These are phyloP conservation scores for Boletus edulis DNA, from an alignment of 768 basidiomycete genomes.

Conservation along the genomic window DNA sequence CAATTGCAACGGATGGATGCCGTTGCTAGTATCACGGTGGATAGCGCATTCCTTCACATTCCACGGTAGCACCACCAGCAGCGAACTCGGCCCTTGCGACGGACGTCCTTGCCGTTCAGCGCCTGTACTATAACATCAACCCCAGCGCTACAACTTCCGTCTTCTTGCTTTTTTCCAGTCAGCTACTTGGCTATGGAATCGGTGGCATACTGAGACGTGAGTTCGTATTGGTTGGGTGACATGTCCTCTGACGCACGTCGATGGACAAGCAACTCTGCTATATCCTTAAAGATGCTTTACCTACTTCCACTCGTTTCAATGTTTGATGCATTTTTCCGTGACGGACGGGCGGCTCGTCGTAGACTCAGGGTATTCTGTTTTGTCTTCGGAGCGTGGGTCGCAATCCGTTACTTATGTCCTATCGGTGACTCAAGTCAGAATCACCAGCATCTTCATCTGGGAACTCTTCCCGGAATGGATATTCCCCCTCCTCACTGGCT, in stretches of 20 bases:
- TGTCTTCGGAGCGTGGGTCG: slow-evolving; percentile 30
- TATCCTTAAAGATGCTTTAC: slow-evolving; percentile 47
- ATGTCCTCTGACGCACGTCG: neutral
- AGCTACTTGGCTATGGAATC: slow-evolving; percentile 51
- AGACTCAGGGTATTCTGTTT: slow-evolving; percentile 35
- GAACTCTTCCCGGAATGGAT: slow-evolving; percentile 29
- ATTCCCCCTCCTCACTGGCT: slow-evolving; percentile 61
- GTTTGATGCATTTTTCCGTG: slow-evolving; percentile 39
- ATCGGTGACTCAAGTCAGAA: neutral
- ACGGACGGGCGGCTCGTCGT: slow-evolving; percentile 37
- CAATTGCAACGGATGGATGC: no score
- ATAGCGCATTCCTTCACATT: no score
- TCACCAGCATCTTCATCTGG: slow-evolving; percentile 34
- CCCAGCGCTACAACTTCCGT: slow-evolving; percentile 46
- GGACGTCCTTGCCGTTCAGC: slow-evolving; percentile 52
- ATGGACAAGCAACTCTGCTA: slow-evolving; percentile 28
- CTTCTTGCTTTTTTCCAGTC: slow-evolving; percentile 38
- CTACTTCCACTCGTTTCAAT: slow-evolving; percentile 23
- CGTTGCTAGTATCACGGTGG: no score
- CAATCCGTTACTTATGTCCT: slow-evolving; percentile 10
- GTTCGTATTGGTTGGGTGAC: slow-evolving; percentile 1
- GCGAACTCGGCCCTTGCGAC: slow-evolving; percentile 52
- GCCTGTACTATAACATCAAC: slow-evolving; percentile 51
- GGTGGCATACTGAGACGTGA: slow-evolving; percentile 50
- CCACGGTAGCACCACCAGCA: no score